Percentiles rank a stretch among this genome's conserved stretches.
Conservation (phyloP, 352 stramenopile genomes). For the Pythium coloratum region DNA sequence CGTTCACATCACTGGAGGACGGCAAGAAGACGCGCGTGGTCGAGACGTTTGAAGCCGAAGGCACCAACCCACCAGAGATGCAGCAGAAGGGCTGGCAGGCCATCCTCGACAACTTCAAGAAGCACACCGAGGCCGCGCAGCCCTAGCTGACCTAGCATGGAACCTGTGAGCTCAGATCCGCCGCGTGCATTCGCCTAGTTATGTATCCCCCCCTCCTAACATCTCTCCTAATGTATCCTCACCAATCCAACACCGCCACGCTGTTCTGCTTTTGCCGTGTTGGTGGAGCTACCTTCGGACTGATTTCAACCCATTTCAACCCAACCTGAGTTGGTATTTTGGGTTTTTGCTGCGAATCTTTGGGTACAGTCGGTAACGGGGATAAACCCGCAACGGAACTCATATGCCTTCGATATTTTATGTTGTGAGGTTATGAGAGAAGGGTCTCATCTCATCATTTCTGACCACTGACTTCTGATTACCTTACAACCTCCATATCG, state of each 20-base stretch:
- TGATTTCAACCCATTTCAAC: not conserved
- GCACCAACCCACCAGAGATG: constrained; percentile 9
- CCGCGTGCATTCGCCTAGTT: too few species aligned
- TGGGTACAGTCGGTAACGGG: too few species aligned
- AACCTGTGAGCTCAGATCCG: too few species aligned
- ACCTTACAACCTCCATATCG: not conserved
- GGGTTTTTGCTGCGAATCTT: not conserved
- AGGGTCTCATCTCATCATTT: not conserved
- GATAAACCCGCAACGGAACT: too few species aligned
- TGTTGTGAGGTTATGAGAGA: too few species aligned
- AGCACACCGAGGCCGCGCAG: constrained; percentile 11
- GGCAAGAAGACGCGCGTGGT: constrained; percentile 15
- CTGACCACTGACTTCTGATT: not conserved
- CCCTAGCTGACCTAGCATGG: not conserved
- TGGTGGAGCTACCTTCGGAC: too few species aligned
- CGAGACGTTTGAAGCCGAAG: constrained; percentile 19
- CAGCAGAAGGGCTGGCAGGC: constrained; percentile 19
- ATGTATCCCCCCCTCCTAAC: too few species aligned
- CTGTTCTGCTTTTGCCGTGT: not conserved
- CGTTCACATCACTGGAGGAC: not conserved
- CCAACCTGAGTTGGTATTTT: not conserved
- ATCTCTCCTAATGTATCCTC: not conserved
- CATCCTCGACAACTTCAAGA: constrained; percentile 27
- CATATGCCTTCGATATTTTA: too few species aligned
- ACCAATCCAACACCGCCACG: not conserved